Conservation (phyloP, 2,329 filamentous ascomycete species). For the Chrysoporthe deuterocubensis region DNA sequence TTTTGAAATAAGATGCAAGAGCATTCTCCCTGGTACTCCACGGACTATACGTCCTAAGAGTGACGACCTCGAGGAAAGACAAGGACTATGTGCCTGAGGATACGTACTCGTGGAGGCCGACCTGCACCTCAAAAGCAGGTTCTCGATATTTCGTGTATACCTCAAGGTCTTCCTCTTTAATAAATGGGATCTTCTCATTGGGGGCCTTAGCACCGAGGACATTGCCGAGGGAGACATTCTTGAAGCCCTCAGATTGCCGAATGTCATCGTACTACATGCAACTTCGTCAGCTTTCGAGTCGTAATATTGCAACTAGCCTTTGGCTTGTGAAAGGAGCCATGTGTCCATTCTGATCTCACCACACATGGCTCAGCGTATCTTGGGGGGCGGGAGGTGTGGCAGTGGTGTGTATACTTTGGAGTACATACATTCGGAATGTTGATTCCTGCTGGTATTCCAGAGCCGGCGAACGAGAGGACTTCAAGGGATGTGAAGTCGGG, state of each 20-base stretch:
- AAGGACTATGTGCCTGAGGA: too few relatives aligned
- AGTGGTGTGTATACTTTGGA: not conserved
- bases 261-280: conserved; percentile 66
- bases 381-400: not conserved
- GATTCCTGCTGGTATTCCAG: conserved; percentile 70
- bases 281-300: not conserved
- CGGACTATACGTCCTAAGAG: not conserved
- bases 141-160: conserved; percentile 85
- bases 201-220: conserved; percentile 89
- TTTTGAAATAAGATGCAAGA: not conserved
- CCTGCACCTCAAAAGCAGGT: conserved; percentile 90
- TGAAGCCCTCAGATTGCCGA: conserved; percentile 83
- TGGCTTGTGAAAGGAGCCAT: not conserved
- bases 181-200: conserved; percentile 91
- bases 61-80: not conserved
- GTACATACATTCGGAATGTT: conserved; percentile 62
- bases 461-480: conserved; percentile 78
- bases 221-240: conserved; percentile 92
- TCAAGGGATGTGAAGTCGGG: conserved; percentile 96
- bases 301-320: not conserved
- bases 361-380: not conserved
- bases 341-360: too few relatives aligned
- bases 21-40: not conserved
- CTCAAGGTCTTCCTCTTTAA: conserved; percentile 75
- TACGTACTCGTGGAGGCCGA: conserved; percentile 80